These are phyloP conservation scores for Candida jianshihensis DNA, from an alignment of 805 yeast species.

Conservation along the genomic window DNA sequence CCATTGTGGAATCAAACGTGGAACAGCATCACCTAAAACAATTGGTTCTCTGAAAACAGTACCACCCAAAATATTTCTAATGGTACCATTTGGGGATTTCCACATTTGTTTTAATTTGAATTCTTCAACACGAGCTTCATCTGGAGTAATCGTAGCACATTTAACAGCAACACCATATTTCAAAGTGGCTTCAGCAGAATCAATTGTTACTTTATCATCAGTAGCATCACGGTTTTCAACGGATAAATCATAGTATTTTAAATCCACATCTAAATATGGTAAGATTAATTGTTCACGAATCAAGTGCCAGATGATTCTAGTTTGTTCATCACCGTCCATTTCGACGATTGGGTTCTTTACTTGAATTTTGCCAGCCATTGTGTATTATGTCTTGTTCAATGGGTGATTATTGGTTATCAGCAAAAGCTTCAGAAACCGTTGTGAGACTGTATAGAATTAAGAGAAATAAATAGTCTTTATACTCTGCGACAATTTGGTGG, in stretches of 20 bases:
- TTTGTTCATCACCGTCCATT: constrained; percentile 97
- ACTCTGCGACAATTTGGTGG: not conserved
- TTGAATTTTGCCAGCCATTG: constrained; percentile 45
- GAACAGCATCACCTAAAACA: constrained; percentile 46
- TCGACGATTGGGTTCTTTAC: constrained; percentile 90
- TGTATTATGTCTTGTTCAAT: not conserved
- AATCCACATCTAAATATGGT: constrained; percentile 81
- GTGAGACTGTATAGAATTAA: too few relatives aligned
- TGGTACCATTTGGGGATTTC: constrained; percentile 96
- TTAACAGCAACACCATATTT: constrained; percentile 90
- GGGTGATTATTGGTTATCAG: not conserved
- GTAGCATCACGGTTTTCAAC: constrained; percentile 83
- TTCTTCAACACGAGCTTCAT: constrained; percentile 90
- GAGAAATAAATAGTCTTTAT: too few relatives aligned
- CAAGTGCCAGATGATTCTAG: constrained; percentile 90
- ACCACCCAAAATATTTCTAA: constrained; percentile 92
- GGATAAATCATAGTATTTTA: constrained; percentile 88
- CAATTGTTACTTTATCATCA: constrained; percentile 79
- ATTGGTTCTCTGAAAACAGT: constrained; percentile 97
- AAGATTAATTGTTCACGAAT: constrained; percentile 80
- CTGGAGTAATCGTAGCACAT: constrained; percentile 99
- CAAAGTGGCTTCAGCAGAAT: constrained; percentile 84
- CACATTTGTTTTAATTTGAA: constrained; percentile 92
- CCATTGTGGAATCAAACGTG: constrained; percentile 88
- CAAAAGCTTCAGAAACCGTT: not conserved